phyloP scores from a whole-genome alignment of 177 flowering plant species.

The Tripterygium wilfordii region DNA sequence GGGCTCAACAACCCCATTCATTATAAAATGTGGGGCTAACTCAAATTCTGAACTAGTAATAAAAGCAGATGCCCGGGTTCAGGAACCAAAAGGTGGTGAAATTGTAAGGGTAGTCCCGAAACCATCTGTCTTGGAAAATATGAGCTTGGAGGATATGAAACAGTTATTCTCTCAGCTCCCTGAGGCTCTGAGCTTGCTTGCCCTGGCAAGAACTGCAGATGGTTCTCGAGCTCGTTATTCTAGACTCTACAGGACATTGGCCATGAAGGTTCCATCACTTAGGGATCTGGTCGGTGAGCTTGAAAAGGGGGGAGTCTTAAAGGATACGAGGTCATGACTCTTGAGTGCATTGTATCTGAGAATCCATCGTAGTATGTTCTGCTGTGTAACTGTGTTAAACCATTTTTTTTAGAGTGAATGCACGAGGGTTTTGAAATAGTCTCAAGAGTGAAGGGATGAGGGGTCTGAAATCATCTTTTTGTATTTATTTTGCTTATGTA shows the following conservation, averaged over 20 bases:
- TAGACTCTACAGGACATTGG: constrained; percentile 84
- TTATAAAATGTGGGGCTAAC: constrained; percentile 95
- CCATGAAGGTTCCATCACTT: constrained; percentile 93
- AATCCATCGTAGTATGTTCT: too few species aligned
- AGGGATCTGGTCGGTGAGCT: constrained; percentile 87
- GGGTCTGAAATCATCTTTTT: too few species aligned
- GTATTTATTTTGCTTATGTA: too few species aligned
- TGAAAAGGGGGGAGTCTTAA: constrained; percentile 81
- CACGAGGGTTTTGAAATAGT: too few species aligned
- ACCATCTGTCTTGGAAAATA: constrained; percentile 70
- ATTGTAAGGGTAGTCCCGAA: constrained; percentile 86
- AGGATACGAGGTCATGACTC: constrained; percentile 71
- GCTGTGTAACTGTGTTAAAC: too few species aligned
- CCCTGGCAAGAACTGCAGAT: constrained; percentile 91
- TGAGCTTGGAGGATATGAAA: constrained; percentile 89
- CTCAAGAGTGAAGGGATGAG: too few species aligned
- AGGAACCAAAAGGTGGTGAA: constrained; percentile 92
- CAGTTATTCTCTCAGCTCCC: constrained; percentile 76
- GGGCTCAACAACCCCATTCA: constrained; percentile 83
- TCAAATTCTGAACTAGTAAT: constrained; percentile 88
- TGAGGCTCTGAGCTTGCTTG: constrained; percentile 89
- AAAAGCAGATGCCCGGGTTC: constrained; percentile 84
- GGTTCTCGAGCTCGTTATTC: constrained; percentile 95
- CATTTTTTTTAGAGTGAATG: too few species aligned
- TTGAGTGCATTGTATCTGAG: too few species aligned